Evolutionary conservation across 2,329 filamentous ascomycete species (phyloP).

Genomic region (Arthrobotrys sinensis): DNA sequence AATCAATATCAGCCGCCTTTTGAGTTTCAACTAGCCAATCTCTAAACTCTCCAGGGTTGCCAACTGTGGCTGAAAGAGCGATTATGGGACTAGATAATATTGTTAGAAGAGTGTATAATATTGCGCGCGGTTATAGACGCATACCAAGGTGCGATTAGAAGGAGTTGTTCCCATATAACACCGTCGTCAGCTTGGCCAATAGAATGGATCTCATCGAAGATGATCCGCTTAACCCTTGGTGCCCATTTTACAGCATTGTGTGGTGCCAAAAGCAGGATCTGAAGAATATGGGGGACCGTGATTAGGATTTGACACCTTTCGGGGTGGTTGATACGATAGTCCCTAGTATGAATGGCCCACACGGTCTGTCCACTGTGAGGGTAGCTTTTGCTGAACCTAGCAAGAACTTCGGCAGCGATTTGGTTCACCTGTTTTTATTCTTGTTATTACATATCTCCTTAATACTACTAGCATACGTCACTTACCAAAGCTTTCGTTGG

Average conservation of each 20-base stretch:
- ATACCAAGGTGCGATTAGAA: slow-evolving; percentile 77
- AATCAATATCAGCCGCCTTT: slow-evolving; percentile 74
- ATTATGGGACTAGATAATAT: slow-evolving; percentile 75
- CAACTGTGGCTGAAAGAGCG: slow-evolving; percentile 83
- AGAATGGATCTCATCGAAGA: slow-evolving; percentile 86
- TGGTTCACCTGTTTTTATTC: slow-evolving; percentile 74
- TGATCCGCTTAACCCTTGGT: slow-evolving; percentile 79
- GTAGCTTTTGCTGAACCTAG: slow-evolving; percentile 78
- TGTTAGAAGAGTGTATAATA: background rate
- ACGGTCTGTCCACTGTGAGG: slow-evolving; percentile 76
- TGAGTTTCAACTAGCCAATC: slow-evolving; percentile 79
- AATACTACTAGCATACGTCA: background rate
- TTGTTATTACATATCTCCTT: slow-evolving; percentile 7
- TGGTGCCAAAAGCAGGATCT: slow-evolving; percentile 81
- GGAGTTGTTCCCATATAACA: slow-evolving; percentile 82
- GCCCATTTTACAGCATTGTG: slow-evolving; percentile 79
- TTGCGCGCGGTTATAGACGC: background rate
- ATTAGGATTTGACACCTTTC: slow-evolving; percentile 81
- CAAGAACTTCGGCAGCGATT: slow-evolving; percentile 84
- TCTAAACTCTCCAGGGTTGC: slow-evolving; percentile 80
- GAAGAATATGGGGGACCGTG: slow-evolving; percentile 82
- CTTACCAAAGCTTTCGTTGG: slow-evolving; percentile 81
- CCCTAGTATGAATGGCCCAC: slow-evolving; percentile 84
- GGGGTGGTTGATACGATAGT: slow-evolving; percentile 82
- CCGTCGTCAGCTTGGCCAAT: slow-evolving; percentile 84